Base-by-base conservation (phyloP, 306 rosid species). In the Sicyos baderoa region DNA sequence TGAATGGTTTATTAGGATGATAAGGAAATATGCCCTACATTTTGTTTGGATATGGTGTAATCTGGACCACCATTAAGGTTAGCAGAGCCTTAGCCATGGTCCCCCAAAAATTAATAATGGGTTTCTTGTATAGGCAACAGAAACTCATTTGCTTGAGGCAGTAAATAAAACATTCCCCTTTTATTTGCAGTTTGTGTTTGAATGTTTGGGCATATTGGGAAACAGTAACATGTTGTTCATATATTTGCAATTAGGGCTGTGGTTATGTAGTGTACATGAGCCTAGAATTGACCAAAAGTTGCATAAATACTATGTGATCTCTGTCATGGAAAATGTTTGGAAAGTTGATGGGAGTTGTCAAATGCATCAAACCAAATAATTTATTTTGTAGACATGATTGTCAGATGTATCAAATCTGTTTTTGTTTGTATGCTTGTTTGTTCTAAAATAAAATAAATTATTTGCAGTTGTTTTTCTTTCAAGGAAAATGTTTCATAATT, bases 261-360 rank as follows among this genome's bases (percentile, higher is more conserved):
- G 54, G 29, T 63, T 40, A 10, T 11, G 48, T 40, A 10, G 29
- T 27, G 32, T 17, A 57, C 17, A 63, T 42, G 35, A 40, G 70
- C 70, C 70, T 63, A 63, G 70, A 63, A n/a, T 63, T 63, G 35
- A 63, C 70, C 19, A 44, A 65, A 64, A 64, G 37, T 42, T 64
- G 32, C 53, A 64, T 44, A 11, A 64, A 19, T 65, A 6, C 54
- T 19, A 65, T 42, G 52, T 42, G 52, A 44, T 44, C 19, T 65
- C 45, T 13, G 54, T 45, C 70, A 44, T 65, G 13, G 19, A 45
- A 35, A 42, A 44, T 65, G 70, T 42, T 65, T 21, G 35, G 23
- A 7, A 18, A 19, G 54, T 35, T 35, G 42, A 35, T 35, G 42
- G 42, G 42, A 35, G 42, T 35, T 35, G 42, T 35, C 42, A 35